Evolutionary conservation across 306 rosid species (phyloP).

Genomic region (Cicer pinnatifidum): DNA sequence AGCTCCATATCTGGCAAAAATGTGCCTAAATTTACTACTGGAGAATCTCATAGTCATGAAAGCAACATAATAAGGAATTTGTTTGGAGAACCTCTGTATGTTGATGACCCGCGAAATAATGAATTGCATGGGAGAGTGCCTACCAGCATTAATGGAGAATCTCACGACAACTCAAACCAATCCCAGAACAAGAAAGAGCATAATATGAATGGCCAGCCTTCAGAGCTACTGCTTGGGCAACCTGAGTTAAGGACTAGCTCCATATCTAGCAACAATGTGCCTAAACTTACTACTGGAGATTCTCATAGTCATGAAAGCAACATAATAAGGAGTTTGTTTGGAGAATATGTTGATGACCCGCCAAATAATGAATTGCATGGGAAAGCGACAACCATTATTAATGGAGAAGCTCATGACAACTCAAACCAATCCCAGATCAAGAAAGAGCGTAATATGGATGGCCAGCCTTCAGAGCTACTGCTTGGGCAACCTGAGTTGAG

Average conservation of each 20-base stretch:
- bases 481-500: conserved; percentile 54
- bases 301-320: conserved; percentile 39
- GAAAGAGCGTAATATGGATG: conserved; percentile 50
- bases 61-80: conserved; percentile 42
- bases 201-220: conserved; percentile 47
- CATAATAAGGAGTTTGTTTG: conserved; percentile 41
- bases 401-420: conserved; percentile 48
- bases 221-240: conserved; percentile 53
- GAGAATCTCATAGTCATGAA: conserved; percentile 36
- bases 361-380: conserved; percentile 49
- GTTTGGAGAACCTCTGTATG: conserved; percentile 17
- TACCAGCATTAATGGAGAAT: conserved; percentile 46
- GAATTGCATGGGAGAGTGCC: conserved; percentile 47
- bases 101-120: conserved; percentile 46
- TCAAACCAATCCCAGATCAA: conserved; percentile 49
- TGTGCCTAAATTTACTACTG: conserved; percentile 39
- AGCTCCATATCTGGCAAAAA: conserved; percentile 45
- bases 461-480: conserved; percentile 51
- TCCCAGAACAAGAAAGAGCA: conserved; percentile 52
- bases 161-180: conserved; percentile 46
- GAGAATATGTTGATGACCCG: conserved; percentile 33
- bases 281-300: conserved; percentile 35
- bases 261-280: conserved; percentile 47
- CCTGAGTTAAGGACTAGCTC: conserved; percentile 52
- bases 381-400: conserved; percentile 43